Evolutionary conservation across 163 green algal genomes (phyloP).

Genomic region (Volvox carteri): DNA sequence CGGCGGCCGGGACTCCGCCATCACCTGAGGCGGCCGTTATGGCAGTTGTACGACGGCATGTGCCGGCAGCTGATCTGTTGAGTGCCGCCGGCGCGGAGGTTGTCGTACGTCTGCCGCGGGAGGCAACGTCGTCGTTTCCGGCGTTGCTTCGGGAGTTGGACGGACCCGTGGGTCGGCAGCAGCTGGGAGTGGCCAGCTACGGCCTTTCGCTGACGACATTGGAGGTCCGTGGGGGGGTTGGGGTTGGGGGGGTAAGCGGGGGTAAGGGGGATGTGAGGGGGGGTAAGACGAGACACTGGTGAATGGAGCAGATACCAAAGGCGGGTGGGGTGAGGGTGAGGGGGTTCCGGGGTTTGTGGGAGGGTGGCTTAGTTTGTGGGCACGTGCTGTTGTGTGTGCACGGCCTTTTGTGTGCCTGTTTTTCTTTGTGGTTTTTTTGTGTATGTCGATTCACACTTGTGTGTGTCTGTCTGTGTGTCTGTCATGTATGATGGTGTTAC

Average conservation of each 20-base stretch:
- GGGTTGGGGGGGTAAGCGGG: background rate
- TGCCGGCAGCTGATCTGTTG: slow-evolving; percentile 67
- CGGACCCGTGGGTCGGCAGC: slow-evolving; percentile 37
- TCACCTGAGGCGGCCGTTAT: slow-evolving; percentile 50
- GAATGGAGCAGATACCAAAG: too few relatives aligned
- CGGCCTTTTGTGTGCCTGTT: too few relatives aligned
- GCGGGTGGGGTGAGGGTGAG: too few relatives aligned
- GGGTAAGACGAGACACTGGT: too few relatives aligned
- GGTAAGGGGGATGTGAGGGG: background rate
- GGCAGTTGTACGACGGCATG: slow-evolving; percentile 65
- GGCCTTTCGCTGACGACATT: slow-evolving; percentile 84
- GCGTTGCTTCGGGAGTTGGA: slow-evolving; percentile 73
- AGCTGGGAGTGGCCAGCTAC: slow-evolving; percentile 68
- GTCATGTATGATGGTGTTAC: too few relatives aligned
- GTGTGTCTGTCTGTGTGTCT: too few relatives aligned
- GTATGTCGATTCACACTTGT: too few relatives aligned
- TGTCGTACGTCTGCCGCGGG: slow-evolving; percentile 73
- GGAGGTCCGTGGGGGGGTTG: slow-evolving; percentile 58
- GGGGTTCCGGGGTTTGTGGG: too few relatives aligned
- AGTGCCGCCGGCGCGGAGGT: slow-evolving; percentile 67
- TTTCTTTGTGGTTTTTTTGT: too few relatives aligned
- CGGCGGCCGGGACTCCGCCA: background rate
- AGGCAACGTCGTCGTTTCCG: slow-evolving; percentile 60
- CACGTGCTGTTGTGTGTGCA: too few relatives aligned
- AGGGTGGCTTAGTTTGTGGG: too few relatives aligned